A percentile compares a stretch with the other conserved stretches of the same genome.
These are phyloP conservation scores for Cladochytrium replicatum DNA, from an alignment of 192 early-diverging fungal species.

Conservation along the genomic window DNA sequence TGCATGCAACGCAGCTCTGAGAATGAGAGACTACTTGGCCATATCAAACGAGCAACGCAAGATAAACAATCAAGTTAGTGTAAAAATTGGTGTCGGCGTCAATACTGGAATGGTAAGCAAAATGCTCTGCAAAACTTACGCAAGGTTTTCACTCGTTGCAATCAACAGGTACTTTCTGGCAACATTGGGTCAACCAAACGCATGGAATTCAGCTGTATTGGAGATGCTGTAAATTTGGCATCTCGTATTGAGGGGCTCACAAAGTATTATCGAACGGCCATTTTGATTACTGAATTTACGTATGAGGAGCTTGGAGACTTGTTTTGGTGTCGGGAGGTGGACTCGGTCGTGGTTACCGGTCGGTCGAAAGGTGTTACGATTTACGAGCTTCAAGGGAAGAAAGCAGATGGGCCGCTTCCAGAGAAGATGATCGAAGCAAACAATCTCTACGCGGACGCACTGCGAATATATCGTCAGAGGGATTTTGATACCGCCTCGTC, in stretches of 20 bases:
- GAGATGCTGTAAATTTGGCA: constrained; percentile 44
- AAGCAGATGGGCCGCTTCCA: constrained; percentile 18
- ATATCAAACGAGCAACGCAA: constrained; percentile 24
- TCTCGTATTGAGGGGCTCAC: constrained; percentile 42
- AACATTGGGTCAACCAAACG: constrained; percentile 45
- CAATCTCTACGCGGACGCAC: constrained; percentile 18
- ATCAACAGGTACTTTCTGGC: constrained; percentile 33
- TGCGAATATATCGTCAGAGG: constrained; percentile 18
- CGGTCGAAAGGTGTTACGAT: constrained; percentile 26
- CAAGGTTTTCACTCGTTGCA: constrained; percentile 10
- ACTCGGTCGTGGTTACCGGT: constrained; percentile 36
- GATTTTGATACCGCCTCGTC: constrained; percentile 13
- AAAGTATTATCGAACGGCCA: constrained; percentile 32
- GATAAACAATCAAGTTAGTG: constrained; percentile 12
- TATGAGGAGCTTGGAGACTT: constrained; percentile 23
- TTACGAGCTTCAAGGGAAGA: constrained; percentile 33
- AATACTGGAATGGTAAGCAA: constrained; percentile 42
- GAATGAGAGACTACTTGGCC: constrained; percentile 33
- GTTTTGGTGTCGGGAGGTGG: constrained; percentile 36
- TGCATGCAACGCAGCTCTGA: constrained; percentile 39
- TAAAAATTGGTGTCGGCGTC: constrained; percentile 45
- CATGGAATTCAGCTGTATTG: constrained; percentile 47
- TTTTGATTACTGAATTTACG: constrained; percentile 40
- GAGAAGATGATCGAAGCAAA: constrained; percentile 9
- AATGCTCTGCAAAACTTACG: neutral